Conservation (phyloP, 2,329 filamentous ascomycete genomes). For the Botryotinia convoluta region DNA sequence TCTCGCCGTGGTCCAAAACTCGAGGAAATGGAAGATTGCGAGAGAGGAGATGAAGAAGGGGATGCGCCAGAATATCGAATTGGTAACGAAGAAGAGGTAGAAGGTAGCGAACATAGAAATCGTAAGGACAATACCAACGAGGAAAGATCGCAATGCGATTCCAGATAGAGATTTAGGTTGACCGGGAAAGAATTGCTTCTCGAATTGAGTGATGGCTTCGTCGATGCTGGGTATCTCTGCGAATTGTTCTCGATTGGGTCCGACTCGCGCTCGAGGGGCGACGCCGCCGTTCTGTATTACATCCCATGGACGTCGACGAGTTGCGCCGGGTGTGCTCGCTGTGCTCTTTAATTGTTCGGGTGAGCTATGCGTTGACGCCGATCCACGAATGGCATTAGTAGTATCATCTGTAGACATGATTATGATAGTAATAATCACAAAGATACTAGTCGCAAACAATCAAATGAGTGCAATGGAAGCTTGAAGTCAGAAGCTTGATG, state of each 20-base stretch:
- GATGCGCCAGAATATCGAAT: conserved; percentile 52
- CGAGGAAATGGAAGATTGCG: conserved; percentile 87
- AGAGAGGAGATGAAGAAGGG: conserved; percentile 68
- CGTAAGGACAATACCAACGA: conserved; percentile 35
- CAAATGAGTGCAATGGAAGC: not conserved
- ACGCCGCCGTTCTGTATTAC: conserved; percentile 23
- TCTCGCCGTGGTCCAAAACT: conserved; percentile 85
- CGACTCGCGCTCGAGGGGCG: conserved; percentile 3
- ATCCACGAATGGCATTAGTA: conserved; percentile 7
- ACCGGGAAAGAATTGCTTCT: conserved; percentile 33
- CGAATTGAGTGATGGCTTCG: conserved; percentile 30
- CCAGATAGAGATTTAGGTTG: conserved; percentile 39
- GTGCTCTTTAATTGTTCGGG: not conserved
- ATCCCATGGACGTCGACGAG: conserved; percentile 19
- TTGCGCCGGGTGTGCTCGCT: not conserved
- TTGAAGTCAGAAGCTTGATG: not conserved
- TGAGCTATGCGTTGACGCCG: not conserved
- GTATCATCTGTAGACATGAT: conserved; percentile 5
- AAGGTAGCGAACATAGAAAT: conserved; percentile 31
- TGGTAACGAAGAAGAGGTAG: conserved; percentile 26
- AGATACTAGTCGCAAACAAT: not conserved
- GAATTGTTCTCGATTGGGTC: conserved; percentile 8
- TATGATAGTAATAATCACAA: not conserved
- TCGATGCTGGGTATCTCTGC: conserved; percentile 25
- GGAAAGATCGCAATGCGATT: conserved; percentile 40